Conservation (phyloP, 257 asterid species). For the Linderniella brevidens region DNA sequence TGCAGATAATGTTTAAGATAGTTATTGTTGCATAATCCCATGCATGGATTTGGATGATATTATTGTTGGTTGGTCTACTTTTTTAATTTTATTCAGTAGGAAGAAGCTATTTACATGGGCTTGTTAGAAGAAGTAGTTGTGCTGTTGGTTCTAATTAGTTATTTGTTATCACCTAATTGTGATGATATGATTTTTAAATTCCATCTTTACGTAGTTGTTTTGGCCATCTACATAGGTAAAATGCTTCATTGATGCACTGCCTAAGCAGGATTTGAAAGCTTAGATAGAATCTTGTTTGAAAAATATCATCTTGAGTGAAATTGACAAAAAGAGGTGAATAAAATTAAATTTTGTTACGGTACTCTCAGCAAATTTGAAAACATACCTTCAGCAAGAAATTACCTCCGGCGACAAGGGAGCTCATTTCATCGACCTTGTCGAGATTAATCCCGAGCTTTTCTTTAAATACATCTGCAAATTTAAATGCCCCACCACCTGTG, state of each 20-base stretch:
- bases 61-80: no score
- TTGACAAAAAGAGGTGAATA: neutral
- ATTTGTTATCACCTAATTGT: no score
- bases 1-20: no score
- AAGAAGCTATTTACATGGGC: no score
- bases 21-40: no score
- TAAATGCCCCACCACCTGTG: constrained; percentile 98
- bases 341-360: neutral
- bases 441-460: constrained; percentile 72
- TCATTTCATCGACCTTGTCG: constrained; percentile 95
- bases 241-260: constrained; percentile 79
- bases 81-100: no score
- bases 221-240: constrained; percentile 56
- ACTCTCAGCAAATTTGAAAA: neutral
- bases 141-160: no score
- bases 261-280: constrained; percentile 14
- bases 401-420: constrained; percentile 84
- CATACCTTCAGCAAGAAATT: constrained; percentile 82
- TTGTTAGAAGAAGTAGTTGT: no score
- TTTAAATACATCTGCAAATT: constrained; percentile 71
- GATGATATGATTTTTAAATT: no score
- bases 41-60: no score
- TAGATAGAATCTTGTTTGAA: no score
- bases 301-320: neutral
- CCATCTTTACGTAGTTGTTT: constrained; percentile 62